Conservation (phyloP, 169 alveolate species). For the Besnoitia besnoiti region DNA sequence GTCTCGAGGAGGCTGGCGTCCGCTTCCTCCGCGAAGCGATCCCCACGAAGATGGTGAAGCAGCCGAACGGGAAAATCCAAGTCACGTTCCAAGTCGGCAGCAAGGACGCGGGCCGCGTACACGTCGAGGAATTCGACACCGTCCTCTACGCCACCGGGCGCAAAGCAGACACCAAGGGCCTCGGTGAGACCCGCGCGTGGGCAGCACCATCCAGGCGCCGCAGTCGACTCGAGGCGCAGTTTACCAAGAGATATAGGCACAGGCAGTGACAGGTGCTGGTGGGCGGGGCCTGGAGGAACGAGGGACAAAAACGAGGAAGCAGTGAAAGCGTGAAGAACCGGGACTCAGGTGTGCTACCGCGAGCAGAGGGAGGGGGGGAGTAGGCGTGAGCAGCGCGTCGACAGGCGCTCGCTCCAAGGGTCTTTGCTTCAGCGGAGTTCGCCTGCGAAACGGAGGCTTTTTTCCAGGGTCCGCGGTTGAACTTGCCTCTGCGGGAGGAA, state of each 20-base stretch:
- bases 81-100: background rate
- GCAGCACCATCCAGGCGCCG: background rate
- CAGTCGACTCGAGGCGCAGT: background rate
- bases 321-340: no score
- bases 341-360: no score
- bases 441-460: no score
- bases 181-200: background rate
- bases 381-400: no score
- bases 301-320: no score
- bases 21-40: background rate
- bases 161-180: constrained; percentile 82
- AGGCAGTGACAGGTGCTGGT: no score
- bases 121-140: constrained; percentile 89
- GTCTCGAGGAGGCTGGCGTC: constrained; percentile 90
- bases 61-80: background rate
- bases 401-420: no score
- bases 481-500: no score
- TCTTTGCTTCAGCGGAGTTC: no score
- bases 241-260: background rate
- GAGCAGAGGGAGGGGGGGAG: no score
- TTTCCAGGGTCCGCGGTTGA: no score
- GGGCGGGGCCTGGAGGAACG: no score
- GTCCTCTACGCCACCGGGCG: constrained; percentile 98
- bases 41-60: constrained; percentile 4
- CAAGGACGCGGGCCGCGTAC: background rate